Percentiles rank a stretch among this genome's conserved stretches.
Evolutionary conservation across 768 basidiomycete species (phyloP).

Genomic region (Lactarius trivialis): DNA sequence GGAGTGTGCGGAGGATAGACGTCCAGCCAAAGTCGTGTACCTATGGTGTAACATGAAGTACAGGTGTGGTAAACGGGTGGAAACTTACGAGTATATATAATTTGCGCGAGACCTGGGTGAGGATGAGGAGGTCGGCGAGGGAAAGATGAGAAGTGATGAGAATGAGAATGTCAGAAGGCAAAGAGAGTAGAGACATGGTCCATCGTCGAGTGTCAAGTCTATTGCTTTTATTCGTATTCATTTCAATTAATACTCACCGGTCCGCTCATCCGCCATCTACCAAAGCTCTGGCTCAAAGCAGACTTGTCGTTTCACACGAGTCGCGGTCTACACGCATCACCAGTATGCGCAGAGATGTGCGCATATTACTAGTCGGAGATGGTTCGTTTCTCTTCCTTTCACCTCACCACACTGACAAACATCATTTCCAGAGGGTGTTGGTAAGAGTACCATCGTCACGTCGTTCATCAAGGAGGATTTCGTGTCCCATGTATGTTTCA

Average conservation of each 20-base stretch:
- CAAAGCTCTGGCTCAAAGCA: too few species aligned
- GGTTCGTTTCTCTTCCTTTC: constrained; percentile 42
- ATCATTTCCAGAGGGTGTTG: constrained; percentile 72
- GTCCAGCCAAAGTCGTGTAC: constrained; percentile 20
- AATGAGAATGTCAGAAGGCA: constrained; percentile 19
- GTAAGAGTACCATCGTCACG: constrained; percentile 96
- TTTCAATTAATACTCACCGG: background rate
- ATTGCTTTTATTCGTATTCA: background rate
- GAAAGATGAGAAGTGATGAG: constrained; percentile 20
- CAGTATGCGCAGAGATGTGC: constrained; percentile 83
- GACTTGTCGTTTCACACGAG: background rate
- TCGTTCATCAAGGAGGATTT: constrained; percentile 95
- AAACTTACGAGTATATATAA: constrained; percentile 16
- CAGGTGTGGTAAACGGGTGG: background rate
- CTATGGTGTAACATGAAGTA: background rate
- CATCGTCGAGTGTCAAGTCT: background rate
- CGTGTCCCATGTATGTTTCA: constrained; percentile 67
- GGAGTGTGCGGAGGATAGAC: constrained; percentile 9
- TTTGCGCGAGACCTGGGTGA: constrained; percentile 11
- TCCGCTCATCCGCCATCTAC: background rate
- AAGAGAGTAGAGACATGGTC: constrained; percentile 3
- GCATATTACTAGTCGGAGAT: constrained; percentile 91
- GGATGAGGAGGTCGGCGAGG: constrained; percentile 13
- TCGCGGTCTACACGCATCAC: background rate
- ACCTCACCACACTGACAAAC: constrained; percentile 3